Conservation (phyloP, 1,284 basidiomycete species). For the Trametes polyzona region DNA sequence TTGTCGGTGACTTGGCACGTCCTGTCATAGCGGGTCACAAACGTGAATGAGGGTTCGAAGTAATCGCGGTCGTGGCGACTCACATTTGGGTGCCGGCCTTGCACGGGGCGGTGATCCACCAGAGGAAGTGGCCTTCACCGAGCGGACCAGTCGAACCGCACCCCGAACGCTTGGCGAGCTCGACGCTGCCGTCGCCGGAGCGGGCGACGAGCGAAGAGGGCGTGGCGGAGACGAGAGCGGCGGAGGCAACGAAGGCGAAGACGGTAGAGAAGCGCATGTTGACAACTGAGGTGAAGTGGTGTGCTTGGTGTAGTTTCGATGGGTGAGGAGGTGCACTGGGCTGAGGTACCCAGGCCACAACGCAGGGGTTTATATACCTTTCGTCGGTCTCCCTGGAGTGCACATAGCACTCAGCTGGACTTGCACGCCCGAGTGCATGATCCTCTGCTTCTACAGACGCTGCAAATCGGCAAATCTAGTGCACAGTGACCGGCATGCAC, state of each 20-base stretch:
- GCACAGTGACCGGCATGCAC: too few species aligned
- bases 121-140: slow-evolving; percentile 9
- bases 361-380: too few species aligned
- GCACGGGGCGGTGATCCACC: slow-evolving; percentile 4
- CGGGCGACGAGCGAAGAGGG: slow-evolving; percentile 7
- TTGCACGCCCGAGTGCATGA: too few species aligned
- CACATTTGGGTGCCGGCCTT: neutral
- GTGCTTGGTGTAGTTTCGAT: neutral
- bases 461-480: too few species aligned
- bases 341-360: too few species aligned
- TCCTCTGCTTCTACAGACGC: too few species aligned
- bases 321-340: neutral
- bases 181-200: slow-evolving; percentile 2
- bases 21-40: neutral
- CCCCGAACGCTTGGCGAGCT: slow-evolving; percentile 3
- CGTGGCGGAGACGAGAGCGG: slow-evolving; percentile 2
- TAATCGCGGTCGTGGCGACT: neutral
- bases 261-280: slow-evolving; percentile 6
- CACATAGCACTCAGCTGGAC: too few species aligned
- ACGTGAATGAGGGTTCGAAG: neutral
- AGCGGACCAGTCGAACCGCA: slow-evolving; percentile 12
- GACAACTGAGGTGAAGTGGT: neutral
- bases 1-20: neutral
- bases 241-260: slow-evolving; percentile 5
- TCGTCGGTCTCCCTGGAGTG: too few species aligned